These are phyloP conservation scores for Actinidia arguta DNA, from an alignment of 179 eudicot species.

Conservation along the genomic window DNA sequence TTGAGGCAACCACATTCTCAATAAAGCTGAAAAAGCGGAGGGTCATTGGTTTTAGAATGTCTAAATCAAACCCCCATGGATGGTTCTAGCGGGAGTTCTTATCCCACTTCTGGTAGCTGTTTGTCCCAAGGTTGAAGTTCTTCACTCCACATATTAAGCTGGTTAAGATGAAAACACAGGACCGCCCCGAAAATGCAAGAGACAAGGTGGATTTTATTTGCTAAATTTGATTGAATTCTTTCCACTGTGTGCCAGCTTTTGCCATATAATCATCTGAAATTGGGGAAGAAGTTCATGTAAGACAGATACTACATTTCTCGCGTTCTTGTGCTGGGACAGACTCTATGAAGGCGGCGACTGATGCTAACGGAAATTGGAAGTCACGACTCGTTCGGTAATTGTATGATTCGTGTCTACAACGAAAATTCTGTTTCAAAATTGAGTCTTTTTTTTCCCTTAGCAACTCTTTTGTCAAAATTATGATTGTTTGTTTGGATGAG, in stretches of 20 bases:
- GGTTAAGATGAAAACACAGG: neutral
- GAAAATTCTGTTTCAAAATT: too few relatives aligned
- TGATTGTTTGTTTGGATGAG: neutral
- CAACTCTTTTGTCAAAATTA: neutral
- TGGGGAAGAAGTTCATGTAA: neutral
- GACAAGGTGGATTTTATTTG: too few relatives aligned
- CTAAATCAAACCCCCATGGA: constrained; percentile 96
- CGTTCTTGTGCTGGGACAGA: constrained; percentile 1
- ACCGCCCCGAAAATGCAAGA: too few relatives aligned
- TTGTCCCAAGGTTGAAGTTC: constrained; percentile 49
- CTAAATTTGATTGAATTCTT: neutral
- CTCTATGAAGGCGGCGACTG: neutral
- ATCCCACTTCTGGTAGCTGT: constrained; percentile 75
- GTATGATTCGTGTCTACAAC: too few relatives aligned
- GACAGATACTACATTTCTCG: neutral
- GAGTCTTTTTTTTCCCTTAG: neutral
- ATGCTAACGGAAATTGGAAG: neutral
- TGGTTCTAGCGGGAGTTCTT: constrained; percentile 87
- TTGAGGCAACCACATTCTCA: constrained; percentile 87
- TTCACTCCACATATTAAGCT: neutral
- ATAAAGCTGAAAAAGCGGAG: constrained; percentile 83
- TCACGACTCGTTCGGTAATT: neutral
- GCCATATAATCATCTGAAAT: neutral
- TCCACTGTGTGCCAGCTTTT: neutral
- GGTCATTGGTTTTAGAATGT: constrained; percentile 75